These are phyloP conservation scores for Butyriboletus loyo DNA, from an alignment of 768 basidiomycete genomes.

Conservation along the genomic window DNA sequence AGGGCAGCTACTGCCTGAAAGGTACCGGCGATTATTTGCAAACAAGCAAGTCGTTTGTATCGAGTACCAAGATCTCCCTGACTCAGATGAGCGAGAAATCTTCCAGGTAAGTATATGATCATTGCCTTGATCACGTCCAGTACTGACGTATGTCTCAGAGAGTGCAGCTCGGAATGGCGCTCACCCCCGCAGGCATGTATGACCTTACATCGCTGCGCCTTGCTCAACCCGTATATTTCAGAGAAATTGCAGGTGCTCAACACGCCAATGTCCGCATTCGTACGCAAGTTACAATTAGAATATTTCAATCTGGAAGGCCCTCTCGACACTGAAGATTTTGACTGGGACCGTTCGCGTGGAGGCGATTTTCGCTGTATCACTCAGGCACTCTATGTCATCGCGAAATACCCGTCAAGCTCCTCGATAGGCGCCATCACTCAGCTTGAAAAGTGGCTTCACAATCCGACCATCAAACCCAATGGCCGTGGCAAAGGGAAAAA, in stretches of 20 bases:
- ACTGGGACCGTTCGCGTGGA: conserved; percentile 52
- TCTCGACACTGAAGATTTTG: conserved; percentile 37
- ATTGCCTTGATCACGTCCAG: neutral
- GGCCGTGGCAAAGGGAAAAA: conserved; percentile 19
- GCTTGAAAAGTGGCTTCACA: conserved; percentile 51
- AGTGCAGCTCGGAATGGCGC: conserved; percentile 75
- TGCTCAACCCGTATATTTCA: conserved; percentile 14
- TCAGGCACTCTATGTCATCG: conserved; percentile 50
- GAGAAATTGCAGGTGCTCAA: conserved; percentile 70
- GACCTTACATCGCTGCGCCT: neutral
- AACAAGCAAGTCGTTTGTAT: conserved; percentile 80
- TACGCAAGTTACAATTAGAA: conserved; percentile 50
- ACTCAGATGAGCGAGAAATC: conserved; percentile 60
- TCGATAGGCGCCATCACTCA: conserved; percentile 33
- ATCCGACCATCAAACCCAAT: conserved; percentile 14
- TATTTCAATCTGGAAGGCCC: conserved; percentile 41
- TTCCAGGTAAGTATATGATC: conserved; percentile 54
- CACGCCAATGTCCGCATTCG: conserved; percentile 53
- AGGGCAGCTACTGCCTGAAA: conserved; percentile 47
- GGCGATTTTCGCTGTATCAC: conserved; percentile 58
- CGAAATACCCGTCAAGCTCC: conserved; percentile 36
- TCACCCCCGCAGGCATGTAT: conserved; percentile 60
- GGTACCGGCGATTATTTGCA: conserved; percentile 55
- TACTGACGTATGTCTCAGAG: conserved; percentile 40
- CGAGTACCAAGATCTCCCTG: conserved; percentile 64